A percentile compares a stretch with the other conserved stretches of the same genome.
Conservation (phyloP, 306 rosid species). For the Cucumis sativus region DNA sequence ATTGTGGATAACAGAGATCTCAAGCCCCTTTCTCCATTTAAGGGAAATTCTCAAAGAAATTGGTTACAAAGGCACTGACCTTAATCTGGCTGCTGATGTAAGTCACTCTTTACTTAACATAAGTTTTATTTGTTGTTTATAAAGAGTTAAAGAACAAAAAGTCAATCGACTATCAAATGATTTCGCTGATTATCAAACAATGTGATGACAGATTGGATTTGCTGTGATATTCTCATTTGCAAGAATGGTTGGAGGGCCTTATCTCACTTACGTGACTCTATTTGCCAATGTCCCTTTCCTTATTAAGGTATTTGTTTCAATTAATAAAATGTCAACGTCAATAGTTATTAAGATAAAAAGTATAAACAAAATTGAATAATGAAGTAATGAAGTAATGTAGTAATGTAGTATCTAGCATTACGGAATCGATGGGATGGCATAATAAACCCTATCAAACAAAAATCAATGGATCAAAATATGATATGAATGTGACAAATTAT, state of each 20-base stretch:
- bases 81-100: constrained; percentile 69
- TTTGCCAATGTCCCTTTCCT: constrained; percentile 47
- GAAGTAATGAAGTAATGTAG: too few species aligned
- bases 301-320: constrained; percentile 42
- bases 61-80: constrained; percentile 53
- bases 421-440: too few species aligned
- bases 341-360: neutral
- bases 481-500: too few species aligned
- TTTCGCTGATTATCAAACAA: neutral
- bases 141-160: too few species aligned
- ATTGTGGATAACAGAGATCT: constrained; percentile 69
- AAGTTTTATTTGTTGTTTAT: too few species aligned
- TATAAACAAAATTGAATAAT: too few species aligned
- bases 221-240: constrained; percentile 66
- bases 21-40: constrained; percentile 80
- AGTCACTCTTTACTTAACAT: constrained; percentile 6
- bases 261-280: constrained; percentile 42
- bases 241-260: constrained; percentile 70
- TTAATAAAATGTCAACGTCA: neutral
- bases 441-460: too few species aligned
- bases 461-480: too few species aligned
- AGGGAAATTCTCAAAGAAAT: constrained; percentile 76
- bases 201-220: constrained; percentile 41
- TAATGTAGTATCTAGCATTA: too few species aligned
- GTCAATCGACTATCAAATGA: too few species aligned